Base-by-base conservation (phyloP, 139 green algal species). In the Chlamydomonas sp. region DNA sequence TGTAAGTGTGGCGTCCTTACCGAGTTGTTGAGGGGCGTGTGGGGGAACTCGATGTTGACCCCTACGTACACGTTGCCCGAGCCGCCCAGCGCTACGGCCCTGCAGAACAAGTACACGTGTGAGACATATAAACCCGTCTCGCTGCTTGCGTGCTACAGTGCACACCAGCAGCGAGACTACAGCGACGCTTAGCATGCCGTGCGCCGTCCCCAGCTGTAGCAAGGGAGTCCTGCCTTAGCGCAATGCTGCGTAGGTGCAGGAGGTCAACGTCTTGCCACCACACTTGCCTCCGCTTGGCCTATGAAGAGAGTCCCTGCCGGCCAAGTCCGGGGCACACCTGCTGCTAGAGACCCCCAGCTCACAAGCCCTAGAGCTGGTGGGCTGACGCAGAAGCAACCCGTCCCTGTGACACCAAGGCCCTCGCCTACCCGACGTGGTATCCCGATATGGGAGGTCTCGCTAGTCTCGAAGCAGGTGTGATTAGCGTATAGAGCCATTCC, bases 31-130 rank as follows among this genome's bases (percentile, higher is more conserved):
- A 99, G 93, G 0, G 96, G 93, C 7, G 94, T 83, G 14, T 85
- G 59, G 0, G 90, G 89, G 84, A 99, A 97, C 91, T 99, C 97
- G 6, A 99, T 85, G 83, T 99, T 99, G 1, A 96, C 93, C 3
- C 97, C 97, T 15, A 98, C 83, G 79, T 98, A 99, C 4, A 98
- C 78, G 15, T 86, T 86, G 6, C 97, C 97, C 77, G 89, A 95
- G 18, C 72, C 87, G 4, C 92, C 96, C 72, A 98, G 84, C 1
- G 92, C 97, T 4, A 95, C 94, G 31, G 95, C 95, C 18, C 96
- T 97, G 90, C 90, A 91, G 12, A 92, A 57, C 15, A n/a, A 18
- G 76, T 68, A 66, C 20, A 78, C 6, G 72, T 3, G 57, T 75
- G 61, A 72, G 63, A 64, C 64, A 91, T 85, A 68, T 17, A 90